A percentile compares a stretch with the other conserved stretches of the same genome.
phyloP scores from a whole-genome alignment of 495 filamentous ascomycete species.

The Tuber brumale region DNA sequence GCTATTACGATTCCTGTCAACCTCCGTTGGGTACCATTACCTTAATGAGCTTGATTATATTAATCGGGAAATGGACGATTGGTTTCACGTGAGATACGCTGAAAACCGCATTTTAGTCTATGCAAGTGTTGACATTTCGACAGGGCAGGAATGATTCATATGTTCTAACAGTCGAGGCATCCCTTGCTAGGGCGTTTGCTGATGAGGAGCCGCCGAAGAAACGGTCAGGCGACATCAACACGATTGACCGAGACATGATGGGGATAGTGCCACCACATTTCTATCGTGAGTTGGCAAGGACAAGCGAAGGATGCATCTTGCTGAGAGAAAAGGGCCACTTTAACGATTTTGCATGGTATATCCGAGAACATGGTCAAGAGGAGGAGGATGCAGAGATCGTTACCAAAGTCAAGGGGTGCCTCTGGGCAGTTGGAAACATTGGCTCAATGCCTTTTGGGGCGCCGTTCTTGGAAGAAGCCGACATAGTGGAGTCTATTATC shows the following conservation, averaged over 20 bases:
- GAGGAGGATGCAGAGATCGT: slow-evolving; percentile 80
- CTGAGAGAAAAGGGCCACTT: slow-evolving; percentile 92
- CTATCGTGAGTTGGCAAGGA: slow-evolving; percentile 89
- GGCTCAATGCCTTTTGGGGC: slow-evolving; percentile 97
- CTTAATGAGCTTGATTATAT: slow-evolving; percentile 96
- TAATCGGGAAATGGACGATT: slow-evolving; percentile 98
- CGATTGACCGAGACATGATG: slow-evolving; percentile 55
- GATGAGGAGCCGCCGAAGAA: slow-evolving; percentile 52
- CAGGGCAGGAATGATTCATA: slow-evolving; percentile 88
- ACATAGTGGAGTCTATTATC: slow-evolving; percentile 78
- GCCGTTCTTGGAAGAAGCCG: slow-evolving; percentile 78
- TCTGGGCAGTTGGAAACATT: slow-evolving; percentile 97
- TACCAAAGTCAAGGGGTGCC: slow-evolving; percentile 89
- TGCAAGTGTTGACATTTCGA: slow-evolving; percentile 16
- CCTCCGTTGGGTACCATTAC: slow-evolving; percentile 94
- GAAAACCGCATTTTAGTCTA: neutral
- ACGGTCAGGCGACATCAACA: slow-evolving; percentile 35
- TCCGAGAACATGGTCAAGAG: slow-evolving; percentile 73
- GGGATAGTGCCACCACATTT: slow-evolving; percentile 87
- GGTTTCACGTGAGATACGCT: slow-evolving; percentile 59
- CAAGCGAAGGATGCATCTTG: slow-evolving; percentile 82
- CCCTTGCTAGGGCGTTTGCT: slow-evolving; percentile 78
- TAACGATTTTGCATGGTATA: slow-evolving; percentile 79
- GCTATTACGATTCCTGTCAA: slow-evolving; percentile 81
- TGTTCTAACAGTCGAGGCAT: slow-evolving; percentile 89